phyloP scores from a whole-genome alignment of 495 filamentous ascomycete genomes.

The Neurospora sp. region DNA sequence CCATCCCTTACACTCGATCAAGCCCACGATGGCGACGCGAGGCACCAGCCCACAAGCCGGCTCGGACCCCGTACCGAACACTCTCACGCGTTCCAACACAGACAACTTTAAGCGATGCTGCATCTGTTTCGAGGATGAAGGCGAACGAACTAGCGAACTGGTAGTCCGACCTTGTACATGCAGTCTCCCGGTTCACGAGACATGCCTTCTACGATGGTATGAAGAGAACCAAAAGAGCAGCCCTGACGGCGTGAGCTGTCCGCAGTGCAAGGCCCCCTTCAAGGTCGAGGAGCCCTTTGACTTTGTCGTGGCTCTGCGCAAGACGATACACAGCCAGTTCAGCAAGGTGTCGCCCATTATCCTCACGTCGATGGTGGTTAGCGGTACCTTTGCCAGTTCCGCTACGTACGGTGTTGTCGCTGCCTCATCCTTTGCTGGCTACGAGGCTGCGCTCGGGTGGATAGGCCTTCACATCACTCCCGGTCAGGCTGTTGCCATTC shows the following conservation, averaged over 20 bases:
- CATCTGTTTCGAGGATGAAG: slow-evolving; percentile 86
- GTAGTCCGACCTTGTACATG: slow-evolving; percentile 89
- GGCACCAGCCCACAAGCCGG: background rate
- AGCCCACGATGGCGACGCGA: background rate
- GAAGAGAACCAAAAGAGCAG: slow-evolving; percentile 55
- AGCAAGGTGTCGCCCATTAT: slow-evolving; percentile 49
- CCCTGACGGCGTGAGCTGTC: slow-evolving; percentile 61
- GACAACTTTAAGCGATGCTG: slow-evolving; percentile 57
- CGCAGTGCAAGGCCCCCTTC: slow-evolving; percentile 80
- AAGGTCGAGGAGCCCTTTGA: slow-evolving; percentile 61
- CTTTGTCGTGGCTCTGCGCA: slow-evolving; percentile 49
- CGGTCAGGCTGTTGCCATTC: background rate
- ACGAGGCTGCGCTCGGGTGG: slow-evolving; percentile 17
- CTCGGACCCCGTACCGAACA: slow-evolving; percentile 5
- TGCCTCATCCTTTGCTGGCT: slow-evolving; percentile 27
- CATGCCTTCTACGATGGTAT: slow-evolving; percentile 84
- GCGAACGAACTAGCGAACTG: slow-evolving; percentile 45
- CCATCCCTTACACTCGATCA: background rate
- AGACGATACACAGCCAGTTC: slow-evolving; percentile 43
- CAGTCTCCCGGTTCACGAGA: slow-evolving; percentile 80
- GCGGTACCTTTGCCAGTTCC: slow-evolving; percentile 38
- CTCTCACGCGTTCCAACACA: background rate
- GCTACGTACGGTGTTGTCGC: slow-evolving; percentile 30
- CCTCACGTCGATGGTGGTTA: slow-evolving; percentile 43
- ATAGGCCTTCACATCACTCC: background rate